Base-by-base conservation (phyloP, 78 protist genomes). In the Protostelium mycophagum region DNA sequence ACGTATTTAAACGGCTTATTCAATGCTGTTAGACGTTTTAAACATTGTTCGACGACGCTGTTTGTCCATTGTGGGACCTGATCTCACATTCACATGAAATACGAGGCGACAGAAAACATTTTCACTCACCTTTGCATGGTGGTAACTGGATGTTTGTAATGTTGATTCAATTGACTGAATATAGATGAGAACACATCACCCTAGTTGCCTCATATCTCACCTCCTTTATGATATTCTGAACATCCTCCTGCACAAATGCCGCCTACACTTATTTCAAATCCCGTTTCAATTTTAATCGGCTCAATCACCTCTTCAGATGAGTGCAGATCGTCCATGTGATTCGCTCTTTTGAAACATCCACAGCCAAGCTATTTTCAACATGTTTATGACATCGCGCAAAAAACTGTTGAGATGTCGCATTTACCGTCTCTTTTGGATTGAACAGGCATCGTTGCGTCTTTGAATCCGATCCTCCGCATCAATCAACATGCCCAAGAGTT, bases 1-100 rank as follows among this genome's bases (percentile, higher is more conserved):
- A 96, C 34, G 38, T 94, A 96, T 84, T 96, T 96, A 86, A 91
- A 96, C 0, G 96, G 96, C 91, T 92, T 94, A 23, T 89, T 88
- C 85, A 94, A 87, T 34, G 88, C 91, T 0, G 94, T 37, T 28
- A 96, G 91, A 28, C 86, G 34, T 88, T 93, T 92, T 28, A 94
- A 85, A 35, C 91, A 83, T 38, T 1, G 83, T 37, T 96, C 97
- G 28, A 93, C 87, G 28, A 96, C 83, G 84, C 85, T 87, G 36
- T 34, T n/a, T 0, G 96, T 88, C 95, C 95, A 91, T 83, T 91
- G 88, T 25, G 73, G 73, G 16, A 51, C 73, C 73, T 51, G 16
- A n/a, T n/a, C n/a, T 51, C 73, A 16, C 16, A 51, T 51, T 16
- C 73, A 25, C 73, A 25, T 51, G 16, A 51, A 25, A 51, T 5